These are phyloP conservation scores for Chalara sp. DNA, from an alignment of 2,329 filamentous ascomycete genomes.

Conservation along the genomic window DNA sequence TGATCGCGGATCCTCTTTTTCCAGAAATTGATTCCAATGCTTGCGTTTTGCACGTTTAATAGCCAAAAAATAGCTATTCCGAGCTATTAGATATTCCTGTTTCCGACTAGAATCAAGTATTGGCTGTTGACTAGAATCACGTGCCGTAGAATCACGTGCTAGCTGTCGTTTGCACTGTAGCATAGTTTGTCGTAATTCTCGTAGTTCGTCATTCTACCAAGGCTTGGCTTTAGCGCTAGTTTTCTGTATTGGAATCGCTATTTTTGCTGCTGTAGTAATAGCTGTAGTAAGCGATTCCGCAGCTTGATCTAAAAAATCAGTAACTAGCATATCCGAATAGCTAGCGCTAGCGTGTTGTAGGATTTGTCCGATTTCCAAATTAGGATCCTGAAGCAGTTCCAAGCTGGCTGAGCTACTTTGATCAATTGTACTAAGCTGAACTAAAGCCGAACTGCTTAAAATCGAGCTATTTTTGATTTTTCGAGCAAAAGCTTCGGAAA, in stretches of 20 bases:
- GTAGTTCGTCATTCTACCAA: not conserved
- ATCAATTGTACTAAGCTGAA: too few relatives aligned
- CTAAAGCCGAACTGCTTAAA: too few relatives aligned
- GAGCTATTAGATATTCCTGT: not conserved
- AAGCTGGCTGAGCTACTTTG: too few relatives aligned
- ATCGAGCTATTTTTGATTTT: too few relatives aligned
- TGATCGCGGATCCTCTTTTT: not conserved
- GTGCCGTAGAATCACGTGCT: not conserved
- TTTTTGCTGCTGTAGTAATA: not conserved
- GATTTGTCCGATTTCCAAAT: too few relatives aligned
- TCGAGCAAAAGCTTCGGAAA: too few relatives aligned
- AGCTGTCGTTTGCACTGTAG: not conserved
- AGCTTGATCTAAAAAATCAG: not conserved
- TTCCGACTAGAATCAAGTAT: too few relatives aligned
- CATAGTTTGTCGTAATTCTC: not conserved
- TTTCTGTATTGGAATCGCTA: not conserved
- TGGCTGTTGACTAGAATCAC: too few relatives aligned
- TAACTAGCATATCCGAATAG: not conserved
- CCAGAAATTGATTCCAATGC: not conserved
- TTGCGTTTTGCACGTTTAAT: not conserved
- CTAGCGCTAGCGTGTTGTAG: too few relatives aligned
- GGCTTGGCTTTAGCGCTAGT: not conserved
- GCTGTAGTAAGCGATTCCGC: not conserved
- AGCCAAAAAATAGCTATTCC: not conserved
- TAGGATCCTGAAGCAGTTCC: too few relatives aligned